phyloP scores from a whole-genome alignment of 208 protist species.

The Perkinsela sp. region DNA sequence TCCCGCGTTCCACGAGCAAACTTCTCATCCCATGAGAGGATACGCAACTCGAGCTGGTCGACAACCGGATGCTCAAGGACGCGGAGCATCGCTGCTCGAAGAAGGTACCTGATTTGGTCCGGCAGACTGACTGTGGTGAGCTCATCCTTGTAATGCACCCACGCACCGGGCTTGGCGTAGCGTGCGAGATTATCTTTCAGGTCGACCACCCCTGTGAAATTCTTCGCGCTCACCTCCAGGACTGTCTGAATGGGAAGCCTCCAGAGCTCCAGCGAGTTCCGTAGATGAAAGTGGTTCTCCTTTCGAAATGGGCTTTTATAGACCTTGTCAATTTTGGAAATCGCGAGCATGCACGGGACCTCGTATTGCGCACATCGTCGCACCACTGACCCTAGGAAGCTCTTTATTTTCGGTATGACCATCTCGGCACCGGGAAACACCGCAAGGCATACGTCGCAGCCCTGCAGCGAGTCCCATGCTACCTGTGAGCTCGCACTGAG shows the following conservation, averaged over 20 bases:
- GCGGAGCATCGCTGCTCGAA: conserved; percentile 5
- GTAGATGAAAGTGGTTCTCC: conserved; percentile 55
- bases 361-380: conserved; percentile 26
- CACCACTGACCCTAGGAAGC: conserved; percentile 25
- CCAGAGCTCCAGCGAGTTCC: conserved; percentile 40
- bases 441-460: conserved; percentile 34
- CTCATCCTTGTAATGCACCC: conserved; percentile 33
- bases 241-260: conserved; percentile 19
- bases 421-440: conserved; percentile 45
- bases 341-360: conserved; percentile 33
- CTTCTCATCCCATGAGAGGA: background rate
- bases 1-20: background rate
- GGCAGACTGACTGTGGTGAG: conserved; percentile 19
- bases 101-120: conserved; percentile 40
- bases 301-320: conserved; percentile 36
- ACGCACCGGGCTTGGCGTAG: conserved; percentile 28
- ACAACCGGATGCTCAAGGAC: background rate
- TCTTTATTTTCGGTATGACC: conserved; percentile 41
- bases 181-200: conserved; percentile 46
- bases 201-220: conserved; percentile 40
- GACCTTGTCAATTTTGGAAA: conserved; percentile 64
- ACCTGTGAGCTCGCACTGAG: conserved; percentile 15
- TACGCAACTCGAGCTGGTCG: background rate
- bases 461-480: conserved; percentile 47
- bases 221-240: conserved; percentile 52